These are phyloP conservation scores for Psidium friedrichsthalianum DNA, from an alignment of 345 rosid genomes.

Conservation along the genomic window DNA sequence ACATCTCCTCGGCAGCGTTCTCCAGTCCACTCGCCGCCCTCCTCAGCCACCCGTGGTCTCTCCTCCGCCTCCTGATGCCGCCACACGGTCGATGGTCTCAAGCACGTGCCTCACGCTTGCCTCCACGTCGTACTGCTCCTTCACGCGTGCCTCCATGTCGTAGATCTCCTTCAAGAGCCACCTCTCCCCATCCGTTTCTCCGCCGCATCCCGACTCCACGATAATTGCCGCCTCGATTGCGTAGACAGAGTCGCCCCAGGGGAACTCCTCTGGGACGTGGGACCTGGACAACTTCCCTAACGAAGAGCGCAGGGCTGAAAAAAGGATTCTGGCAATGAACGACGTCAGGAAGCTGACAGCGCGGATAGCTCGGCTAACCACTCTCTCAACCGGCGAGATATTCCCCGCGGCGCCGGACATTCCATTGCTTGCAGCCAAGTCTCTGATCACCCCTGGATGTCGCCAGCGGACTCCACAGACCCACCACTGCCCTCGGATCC, in stretches of 20 bases:
- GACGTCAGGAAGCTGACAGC: background rate
- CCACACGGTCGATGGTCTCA: background rate
- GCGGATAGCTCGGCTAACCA: background rate
- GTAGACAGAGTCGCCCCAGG: background rate
- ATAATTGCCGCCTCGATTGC: background rate
- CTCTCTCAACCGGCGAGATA: background rate
- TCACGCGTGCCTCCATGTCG: background rate
- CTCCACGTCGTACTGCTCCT: background rate
- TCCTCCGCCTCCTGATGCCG: background rate
- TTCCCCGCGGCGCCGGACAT: background rate
- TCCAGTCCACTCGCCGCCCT: background rate
- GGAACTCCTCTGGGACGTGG: background rate
- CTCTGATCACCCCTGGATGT: background rate
- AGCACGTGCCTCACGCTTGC: background rate
- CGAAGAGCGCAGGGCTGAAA: background rate
- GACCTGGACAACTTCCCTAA: background rate
- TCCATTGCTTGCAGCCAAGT: background rate
- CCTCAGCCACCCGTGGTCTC: background rate
- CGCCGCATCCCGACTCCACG: background rate
- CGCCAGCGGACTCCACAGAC: background rate
- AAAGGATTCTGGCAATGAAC: background rate
- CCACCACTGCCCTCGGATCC: background rate
- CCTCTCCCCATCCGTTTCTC: background rate
- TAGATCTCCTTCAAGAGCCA: background rate
- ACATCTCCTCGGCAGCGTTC: rapidly evolving